Evolutionary conservation across 176 grass and related monocot species (phyloP).

Genomic region (Carex kokanica): DNA sequence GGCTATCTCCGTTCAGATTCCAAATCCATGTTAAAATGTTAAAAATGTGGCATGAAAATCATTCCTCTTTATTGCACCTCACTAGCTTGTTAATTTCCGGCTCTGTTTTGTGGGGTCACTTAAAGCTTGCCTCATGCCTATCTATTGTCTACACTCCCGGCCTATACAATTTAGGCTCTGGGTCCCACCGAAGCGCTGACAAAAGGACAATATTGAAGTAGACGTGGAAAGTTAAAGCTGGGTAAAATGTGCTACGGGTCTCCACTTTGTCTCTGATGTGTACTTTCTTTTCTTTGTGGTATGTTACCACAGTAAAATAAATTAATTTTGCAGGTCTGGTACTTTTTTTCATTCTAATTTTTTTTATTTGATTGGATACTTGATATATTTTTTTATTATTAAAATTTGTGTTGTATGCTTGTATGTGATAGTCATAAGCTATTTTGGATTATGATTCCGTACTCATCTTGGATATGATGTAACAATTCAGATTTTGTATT

Average conservation of each 20-base stretch:
- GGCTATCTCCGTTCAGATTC: constrained; percentile 9
- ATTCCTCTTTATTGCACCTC: constrained; percentile 22
- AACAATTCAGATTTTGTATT: no score
- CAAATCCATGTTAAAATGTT: neutral
- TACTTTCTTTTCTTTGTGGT: neutral
- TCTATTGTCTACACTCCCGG: neutral
- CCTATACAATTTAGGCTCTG: neutral
- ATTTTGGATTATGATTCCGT: no score
- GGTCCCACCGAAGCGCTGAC: neutral
- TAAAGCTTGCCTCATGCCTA: neutral
- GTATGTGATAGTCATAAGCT: no score
- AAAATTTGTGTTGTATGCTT: no score
- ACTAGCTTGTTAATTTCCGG: neutral
- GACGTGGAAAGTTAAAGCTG: neutral
- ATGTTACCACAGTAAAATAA: no score
- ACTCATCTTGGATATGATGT: no score
- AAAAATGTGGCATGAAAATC: constrained; percentile 18
- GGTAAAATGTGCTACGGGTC: neutral
- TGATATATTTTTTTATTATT: no score
- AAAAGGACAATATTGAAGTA: neutral
- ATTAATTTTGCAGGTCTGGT: no score
- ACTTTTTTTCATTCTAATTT: no score
- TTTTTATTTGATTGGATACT: no score
- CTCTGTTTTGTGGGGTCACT: neutral
- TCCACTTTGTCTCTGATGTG: neutral